phyloP scores from a whole-genome alignment of 2,329 filamentous ascomycete species.

The Aspergillus oerlinghausenensis region DNA sequence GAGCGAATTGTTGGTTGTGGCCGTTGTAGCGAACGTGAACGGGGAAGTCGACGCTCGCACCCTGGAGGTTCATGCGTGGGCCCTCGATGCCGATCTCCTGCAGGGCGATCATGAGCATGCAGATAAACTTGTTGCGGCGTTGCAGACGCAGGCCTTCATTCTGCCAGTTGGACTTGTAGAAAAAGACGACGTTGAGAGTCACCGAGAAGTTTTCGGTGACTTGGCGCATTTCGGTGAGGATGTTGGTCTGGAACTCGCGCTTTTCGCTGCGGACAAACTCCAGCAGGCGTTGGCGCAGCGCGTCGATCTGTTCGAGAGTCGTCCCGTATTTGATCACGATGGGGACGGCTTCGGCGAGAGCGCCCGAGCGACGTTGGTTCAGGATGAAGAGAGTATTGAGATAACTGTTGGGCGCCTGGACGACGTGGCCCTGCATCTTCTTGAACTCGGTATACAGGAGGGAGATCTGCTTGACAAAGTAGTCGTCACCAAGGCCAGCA shows the following conservation, averaged over 20 bases:
- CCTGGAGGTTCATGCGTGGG: conserved; percentile 67
- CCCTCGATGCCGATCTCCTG: conserved; percentile 80
- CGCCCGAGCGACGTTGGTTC: conserved; percentile 86
- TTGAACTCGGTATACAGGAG: conserved; percentile 96
- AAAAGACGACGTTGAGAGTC: conserved; percentile 88
- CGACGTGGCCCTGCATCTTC: conserved; percentile 95
- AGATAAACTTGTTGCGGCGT: conserved; percentile 90
- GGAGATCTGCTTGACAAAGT: conserved; percentile 92
- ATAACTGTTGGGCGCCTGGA: conserved; percentile 91
- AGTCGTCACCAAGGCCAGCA: conserved; percentile 77
- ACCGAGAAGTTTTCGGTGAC: conserved; percentile 81
- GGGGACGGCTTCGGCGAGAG: conserved; percentile 78
- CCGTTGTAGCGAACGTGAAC: conserved; percentile 56
- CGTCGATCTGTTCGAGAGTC: conserved; percentile 73
- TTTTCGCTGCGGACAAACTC: conserved; percentile 82
- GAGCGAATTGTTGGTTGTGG: conserved; percentile 40
- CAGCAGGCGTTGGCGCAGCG: conserved; percentile 71
- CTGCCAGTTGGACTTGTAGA: conserved; percentile 96
- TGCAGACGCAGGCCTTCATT: conserved; percentile 87
- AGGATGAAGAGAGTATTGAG: conserved; percentile 92
- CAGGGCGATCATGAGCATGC: conserved; percentile 82
- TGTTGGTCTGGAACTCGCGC: conserved; percentile 81
- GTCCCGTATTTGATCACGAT: conserved; percentile 88
- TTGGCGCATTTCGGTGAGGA: conserved; percentile 76
- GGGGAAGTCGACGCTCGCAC: conserved; percentile 62